phyloP scores from a whole-genome alignment of 441 rosid genomes.

The Bocquillonia castaneifolia region DNA sequence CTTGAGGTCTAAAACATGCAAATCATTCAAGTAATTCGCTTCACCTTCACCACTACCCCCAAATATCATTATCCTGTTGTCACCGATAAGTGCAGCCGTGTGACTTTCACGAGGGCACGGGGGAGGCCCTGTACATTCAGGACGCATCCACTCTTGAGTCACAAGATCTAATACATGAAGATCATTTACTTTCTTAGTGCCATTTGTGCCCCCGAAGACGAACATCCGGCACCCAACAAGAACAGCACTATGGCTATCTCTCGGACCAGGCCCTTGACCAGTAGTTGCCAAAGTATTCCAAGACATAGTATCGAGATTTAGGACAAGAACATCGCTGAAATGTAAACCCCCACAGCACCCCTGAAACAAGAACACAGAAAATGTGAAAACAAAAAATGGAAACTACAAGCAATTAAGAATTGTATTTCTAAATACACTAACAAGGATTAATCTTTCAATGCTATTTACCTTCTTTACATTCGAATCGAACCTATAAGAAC shows the following conservation, averaged over 20 bases:
- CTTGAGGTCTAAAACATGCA: constrained; percentile 55
- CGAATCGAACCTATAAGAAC: too few relatives aligned
- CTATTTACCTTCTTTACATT: neutral
- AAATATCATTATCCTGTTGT: constrained; percentile 47
- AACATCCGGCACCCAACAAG: constrained; percentile 55
- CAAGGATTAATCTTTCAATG: neutral
- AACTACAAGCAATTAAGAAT: neutral
- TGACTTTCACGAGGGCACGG: constrained; percentile 73
- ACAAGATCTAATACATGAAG: constrained; percentile 53
- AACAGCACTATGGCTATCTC: constrained; percentile 74
- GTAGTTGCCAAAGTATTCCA: constrained; percentile 49
- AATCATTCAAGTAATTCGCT: constrained; percentile 64
- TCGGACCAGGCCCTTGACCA: constrained; percentile 64
- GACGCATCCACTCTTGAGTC: constrained; percentile 50
- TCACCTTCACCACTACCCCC: constrained; percentile 83
- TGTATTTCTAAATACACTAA: neutral
- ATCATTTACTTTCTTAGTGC: constrained; percentile 62
- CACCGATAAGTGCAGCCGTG: constrained; percentile 53
- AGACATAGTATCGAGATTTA: constrained; percentile 45
- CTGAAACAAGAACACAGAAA: constrained; percentile 27
- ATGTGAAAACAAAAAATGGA: neutral
- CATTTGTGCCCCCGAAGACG: constrained; percentile 72
- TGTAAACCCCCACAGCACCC: constrained; percentile 75
- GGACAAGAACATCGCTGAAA: constrained; percentile 58
- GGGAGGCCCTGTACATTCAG: constrained; percentile 40